Base-by-base conservation (phyloP, 1,284 basidiomycete genomes). In the Ceratobasidium sp. region DNA sequence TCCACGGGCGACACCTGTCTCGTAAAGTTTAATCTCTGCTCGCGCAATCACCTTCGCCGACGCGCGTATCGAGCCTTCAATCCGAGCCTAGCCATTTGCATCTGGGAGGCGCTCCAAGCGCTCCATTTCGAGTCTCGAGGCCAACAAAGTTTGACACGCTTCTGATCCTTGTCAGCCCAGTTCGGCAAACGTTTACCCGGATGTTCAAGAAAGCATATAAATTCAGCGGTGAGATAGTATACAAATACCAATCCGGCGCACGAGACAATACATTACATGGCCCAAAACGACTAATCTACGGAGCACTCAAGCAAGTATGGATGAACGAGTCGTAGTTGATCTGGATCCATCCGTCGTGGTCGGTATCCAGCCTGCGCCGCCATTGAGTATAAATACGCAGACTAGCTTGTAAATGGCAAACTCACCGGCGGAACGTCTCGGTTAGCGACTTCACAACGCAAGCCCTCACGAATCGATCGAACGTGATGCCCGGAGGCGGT, bases 281-380 rank as follows among this genome's bases (percentile, higher is more conserved):
- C 23, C 26, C 58, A 28, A 41, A 26, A 60, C 26, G 23, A 45
- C 39, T 26, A 23, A 45, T 60, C 48, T 70, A 70, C 26, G 65
- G 65, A 18, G 65, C 52, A 30, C 65, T 70, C 39, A 70, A 48
- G 28, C 65, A 70, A 12, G 65, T 70, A 41, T 70, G 65, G 65
- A 93, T 91, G 78, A 92, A 93, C 32, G 91, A 86, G 71, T 93
- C 92, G 76, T 93, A 93, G 78, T 84, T 91, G 69, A 93, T 81
- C 73, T 88, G 86, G 39, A 91, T 85, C 88, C 88, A 91, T 36
- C 92, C 92, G 78, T 90, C 88, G 32, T 85, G 81, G 78, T 91
- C 84, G 1, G 81, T 84, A 78, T 93, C 92, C 64, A 84, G 80
- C 52, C 90, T 91, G 73, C 14, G 74, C 32, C 67, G 36, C 26